Conservation (phyloP, 106 monocot species). For the Allium fistulosum region DNA sequence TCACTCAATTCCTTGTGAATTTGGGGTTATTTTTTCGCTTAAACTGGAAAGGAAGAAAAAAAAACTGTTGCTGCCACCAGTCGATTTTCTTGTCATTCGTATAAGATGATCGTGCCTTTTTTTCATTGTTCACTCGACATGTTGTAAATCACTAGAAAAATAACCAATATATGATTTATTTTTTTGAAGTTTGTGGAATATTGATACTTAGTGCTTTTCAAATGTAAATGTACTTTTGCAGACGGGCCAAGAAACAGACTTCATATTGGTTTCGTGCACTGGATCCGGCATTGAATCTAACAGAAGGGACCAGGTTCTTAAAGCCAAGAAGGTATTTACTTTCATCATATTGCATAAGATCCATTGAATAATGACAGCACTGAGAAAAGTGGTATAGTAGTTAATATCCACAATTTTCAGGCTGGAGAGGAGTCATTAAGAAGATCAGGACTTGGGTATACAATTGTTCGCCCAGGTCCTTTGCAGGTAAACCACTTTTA, state of each 20-base stretch:
- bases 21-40: too few species aligned
- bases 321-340: constrained; percentile 80
- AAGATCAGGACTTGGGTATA: constrained; percentile 96
- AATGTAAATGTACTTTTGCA: constrained; percentile 15
- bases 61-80: too few species aligned
- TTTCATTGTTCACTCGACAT: too few species aligned
- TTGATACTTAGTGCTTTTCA: too few species aligned
- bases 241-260: constrained; percentile 95
- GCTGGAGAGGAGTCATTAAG: constrained; percentile 87
- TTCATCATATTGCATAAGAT: not conserved
- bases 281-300: constrained; percentile 73
- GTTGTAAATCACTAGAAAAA: too few species aligned
- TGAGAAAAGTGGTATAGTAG: not conserved
- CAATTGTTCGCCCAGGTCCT: constrained; percentile 94
- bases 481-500: constrained; percentile 48
- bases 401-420: constrained; percentile 17
- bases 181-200: too few species aligned
- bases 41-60: too few species aligned
- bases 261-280: constrained; percentile 89
- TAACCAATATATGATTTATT: too few species aligned
- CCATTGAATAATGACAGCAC: not conserved
- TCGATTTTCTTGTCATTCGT: too few species aligned
- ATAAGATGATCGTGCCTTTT: too few species aligned
- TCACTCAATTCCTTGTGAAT: too few species aligned
- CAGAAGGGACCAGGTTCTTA: constrained; percentile 91